Evolutionary conservation across 1,284 basidiomycete species (phyloP).

Genomic region (Sanghuangporus baumii): DNA sequence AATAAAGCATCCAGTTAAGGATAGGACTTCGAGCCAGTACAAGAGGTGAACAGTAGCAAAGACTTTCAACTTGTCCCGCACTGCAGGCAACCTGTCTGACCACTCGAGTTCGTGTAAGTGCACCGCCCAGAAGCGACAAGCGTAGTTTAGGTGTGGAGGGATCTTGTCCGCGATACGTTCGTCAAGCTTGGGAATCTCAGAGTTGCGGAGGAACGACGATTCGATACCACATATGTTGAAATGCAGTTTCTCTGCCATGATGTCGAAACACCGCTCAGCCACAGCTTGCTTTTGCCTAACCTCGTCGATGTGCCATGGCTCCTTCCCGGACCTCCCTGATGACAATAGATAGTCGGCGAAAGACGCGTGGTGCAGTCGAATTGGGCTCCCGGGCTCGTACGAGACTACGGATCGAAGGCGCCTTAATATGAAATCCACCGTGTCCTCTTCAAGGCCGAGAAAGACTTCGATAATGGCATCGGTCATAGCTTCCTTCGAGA

Average conservation of each 20-base stretch:
- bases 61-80: not conserved
- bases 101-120: not conserved
- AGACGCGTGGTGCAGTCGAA: not conserved
- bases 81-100: not conserved
- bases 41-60: slow-evolving; percentile 21
- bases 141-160: not conserved
- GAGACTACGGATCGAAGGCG: not conserved
- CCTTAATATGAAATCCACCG: not conserved
- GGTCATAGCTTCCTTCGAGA: not conserved
- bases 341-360: not conserved
- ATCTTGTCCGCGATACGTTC: not conserved
- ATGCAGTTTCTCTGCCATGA: not conserved
- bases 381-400: not conserved
- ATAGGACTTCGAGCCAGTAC: slow-evolving; percentile 28
- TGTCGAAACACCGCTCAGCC: not conserved
- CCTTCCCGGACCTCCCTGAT: not conserved
- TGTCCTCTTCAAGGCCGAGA: not conserved
- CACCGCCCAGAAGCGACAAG: not conserved
- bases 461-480: not conserved
- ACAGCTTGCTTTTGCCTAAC: not conserved
- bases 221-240: slow-evolving; percentile 9
- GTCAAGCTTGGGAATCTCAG: not conserved
- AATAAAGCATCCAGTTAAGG: slow-evolving; percentile 14
- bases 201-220: not conserved
- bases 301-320: not conserved